Percentiles rank a stretch among this genome's conserved stretches.
Evolutionary conservation across 495 filamentous ascomycete genomes (phyloP).

Genomic region (Aspergillus kassunensis): DNA sequence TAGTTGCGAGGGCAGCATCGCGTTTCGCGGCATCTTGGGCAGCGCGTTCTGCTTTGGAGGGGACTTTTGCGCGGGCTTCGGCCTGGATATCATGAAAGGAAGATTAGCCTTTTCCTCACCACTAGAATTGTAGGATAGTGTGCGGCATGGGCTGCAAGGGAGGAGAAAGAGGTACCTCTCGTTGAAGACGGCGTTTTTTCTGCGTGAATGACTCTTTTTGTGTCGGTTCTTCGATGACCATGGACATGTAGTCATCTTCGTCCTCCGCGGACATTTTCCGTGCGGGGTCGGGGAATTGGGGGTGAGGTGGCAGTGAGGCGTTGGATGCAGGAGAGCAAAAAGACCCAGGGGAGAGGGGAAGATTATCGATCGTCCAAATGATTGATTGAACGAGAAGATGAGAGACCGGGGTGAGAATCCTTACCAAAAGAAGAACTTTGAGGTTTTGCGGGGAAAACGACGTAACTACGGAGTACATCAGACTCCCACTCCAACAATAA

Average conservation of each 20-base stretch:
- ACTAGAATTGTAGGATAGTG: too few species aligned
- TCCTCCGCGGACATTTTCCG: constrained; percentile 27
- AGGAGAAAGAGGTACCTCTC: constrained; percentile 39
- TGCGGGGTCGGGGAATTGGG: constrained; percentile 10
- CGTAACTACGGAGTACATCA: too few species aligned
- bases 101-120: neutral
- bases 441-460: too few species aligned
- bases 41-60: constrained; percentile 77
- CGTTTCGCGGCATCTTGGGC: constrained; percentile 64
- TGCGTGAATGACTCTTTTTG: constrained; percentile 56
- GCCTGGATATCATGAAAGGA: constrained; percentile 24
- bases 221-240: constrained; percentile 54
- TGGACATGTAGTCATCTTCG: constrained; percentile 65
- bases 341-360: too few species aligned
- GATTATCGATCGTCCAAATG: neutral
- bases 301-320: neutral
- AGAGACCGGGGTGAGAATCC: too few species aligned
- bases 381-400: too few species aligned
- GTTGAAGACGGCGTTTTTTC: constrained; percentile 49
- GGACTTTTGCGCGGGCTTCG: constrained; percentile 42
- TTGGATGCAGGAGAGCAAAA: neutral
- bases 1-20: constrained; percentile 68
- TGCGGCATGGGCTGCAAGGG: too few species aligned
- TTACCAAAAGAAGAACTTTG: too few species aligned
- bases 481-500: too few species aligned